Conservation (phyloP, 2,329 filamentous ascomycete species). For the Fusarium bulbicola region DNA sequence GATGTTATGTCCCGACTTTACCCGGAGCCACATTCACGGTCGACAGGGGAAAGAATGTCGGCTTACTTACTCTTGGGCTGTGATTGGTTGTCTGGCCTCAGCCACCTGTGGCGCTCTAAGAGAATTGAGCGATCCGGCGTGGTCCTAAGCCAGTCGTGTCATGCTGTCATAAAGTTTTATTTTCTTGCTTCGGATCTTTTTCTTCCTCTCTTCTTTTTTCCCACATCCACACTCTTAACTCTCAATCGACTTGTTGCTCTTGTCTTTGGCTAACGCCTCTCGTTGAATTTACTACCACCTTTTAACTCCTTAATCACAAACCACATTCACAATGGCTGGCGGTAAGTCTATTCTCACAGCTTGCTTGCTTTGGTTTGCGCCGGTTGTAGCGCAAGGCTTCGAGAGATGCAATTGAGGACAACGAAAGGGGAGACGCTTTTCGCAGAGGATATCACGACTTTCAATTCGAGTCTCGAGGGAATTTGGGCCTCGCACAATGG, state of each 20-base stretch:
- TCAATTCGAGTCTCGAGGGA: neutral
- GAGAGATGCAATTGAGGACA: conserved; percentile 34
- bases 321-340: conserved; percentile 54
- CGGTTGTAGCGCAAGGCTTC: neutral
- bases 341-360: conserved; percentile 49
- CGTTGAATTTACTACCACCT: conserved; percentile 26
- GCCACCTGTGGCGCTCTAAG: conserved; percentile 35
- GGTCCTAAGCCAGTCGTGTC: conserved; percentile 34
- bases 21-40: conserved; percentile 42
- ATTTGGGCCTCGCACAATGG: neutral
- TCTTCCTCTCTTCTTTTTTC: conserved; percentile 26
- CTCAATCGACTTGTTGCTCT: conserved; percentile 10
- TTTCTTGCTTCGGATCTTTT: conserved; percentile 38
- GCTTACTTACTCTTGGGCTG: conserved; percentile 15
- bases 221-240: conserved; percentile 28
- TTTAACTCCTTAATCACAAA: conserved; percentile 30
- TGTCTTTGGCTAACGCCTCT: conserved; percentile 32
- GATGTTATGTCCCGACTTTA: conserved; percentile 45
- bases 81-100: conserved; percentile 49
- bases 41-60: conserved; percentile 13
- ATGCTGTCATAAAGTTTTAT: conserved; percentile 55
- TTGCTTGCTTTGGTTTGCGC: conserved; percentile 15
- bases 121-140: conserved; percentile 18
- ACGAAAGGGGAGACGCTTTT: conserved; percentile 1
- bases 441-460: conserved; percentile 7